Base-by-base conservation (phyloP, 2,329 filamentous ascomycete genomes). In the Pseudocercospora fuligena region DNA sequence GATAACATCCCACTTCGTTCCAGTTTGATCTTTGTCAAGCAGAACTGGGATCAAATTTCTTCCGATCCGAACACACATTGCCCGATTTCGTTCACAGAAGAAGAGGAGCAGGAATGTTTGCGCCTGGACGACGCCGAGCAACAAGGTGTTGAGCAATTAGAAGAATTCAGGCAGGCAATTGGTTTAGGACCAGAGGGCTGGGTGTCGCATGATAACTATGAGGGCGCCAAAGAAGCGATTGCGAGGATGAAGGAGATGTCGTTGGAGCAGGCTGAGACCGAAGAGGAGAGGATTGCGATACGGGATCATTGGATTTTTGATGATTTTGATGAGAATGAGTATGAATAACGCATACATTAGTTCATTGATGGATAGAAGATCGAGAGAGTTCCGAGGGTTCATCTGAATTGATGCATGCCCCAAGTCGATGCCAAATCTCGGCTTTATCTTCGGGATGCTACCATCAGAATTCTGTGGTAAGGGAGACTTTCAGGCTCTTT, bases 331-430 rank as follows among this genome's bases (percentile, higher is more conserved):
- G 76, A 79, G 59, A 66, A 69, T 16, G 65, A 68, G 54, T 72
- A 69, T 68, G 77, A 87, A 14, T 69, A 57, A 67, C 9, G 9
- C 1, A 14, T n/a, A n/a, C n/a, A n/a, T n/a, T n/a, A n/a, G n/a
- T n/a, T n/a, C n/a, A n/a, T n/a, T n/a, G n/a, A n/a, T n/a, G n/a
- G n/a, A n/a, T n/a, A n/a, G n/a, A n/a, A n/a, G n/a, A n/a, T n/a
- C n/a, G n/a, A n/a, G n/a, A n/a, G n/a, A n/a, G n/a, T n/a, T n/a
- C n/a, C n/a, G n/a, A n/a, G n/a, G n/a, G n/a, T n/a, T n/a, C n/a
- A n/a, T n/a, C n/a, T n/a, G n/a, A n/a, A n/a, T n/a, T n/a, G n/a
- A n/a, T n/a, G n/a, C n/a, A n/a, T n/a, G n/a, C n/a, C n/a, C n/a
- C n/a, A n/a, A n/a, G n/a, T n/a, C n/a, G n/a, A n/a, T n/a, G n/a